Evolutionary conservation across 768 basidiomycete species (phyloP).

Genomic region (Termitomyces sp.): DNA sequence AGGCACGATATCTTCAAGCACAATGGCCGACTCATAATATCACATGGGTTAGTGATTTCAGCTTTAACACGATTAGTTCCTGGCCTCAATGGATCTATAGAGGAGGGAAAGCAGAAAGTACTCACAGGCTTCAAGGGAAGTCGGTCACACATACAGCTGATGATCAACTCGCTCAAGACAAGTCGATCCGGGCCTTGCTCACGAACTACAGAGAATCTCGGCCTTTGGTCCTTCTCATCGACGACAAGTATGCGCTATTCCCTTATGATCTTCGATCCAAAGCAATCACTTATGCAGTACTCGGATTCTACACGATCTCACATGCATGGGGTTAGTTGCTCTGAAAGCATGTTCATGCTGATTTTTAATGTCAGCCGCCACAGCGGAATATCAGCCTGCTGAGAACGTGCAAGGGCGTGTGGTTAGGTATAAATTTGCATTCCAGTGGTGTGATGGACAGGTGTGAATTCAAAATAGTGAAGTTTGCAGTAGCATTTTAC

Average conservation of each 20-base stretch:
- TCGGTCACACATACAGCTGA: conserved; percentile 36
- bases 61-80: not conserved
- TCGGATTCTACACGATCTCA: conserved; percentile 70
- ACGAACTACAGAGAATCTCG: conserved; percentile 45
- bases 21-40: conserved; percentile 67
- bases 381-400: conserved; percentile 61
- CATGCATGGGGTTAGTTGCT: conserved; percentile 58
- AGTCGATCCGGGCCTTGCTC: conserved; percentile 65
- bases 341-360: not conserved
- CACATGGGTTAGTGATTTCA: conserved; percentile 62
- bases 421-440: conserved; percentile 78
- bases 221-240: conserved; percentile 67
- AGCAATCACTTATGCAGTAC: conserved; percentile 42
- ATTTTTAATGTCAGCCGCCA: not conserved
- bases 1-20: conserved; percentile 69
- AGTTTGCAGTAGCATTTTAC: not conserved
- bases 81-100: conserved; percentile 1
- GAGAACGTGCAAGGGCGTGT: conserved; percentile 44
- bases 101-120: conserved; percentile 64
- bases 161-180: conserved; percentile 65
- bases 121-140: conserved; percentile 37
- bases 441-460: conserved; percentile 78
- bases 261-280: conserved; percentile 56
- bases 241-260: conserved; percentile 68
- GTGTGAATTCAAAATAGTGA: conserved; percentile 19